phyloP scores from a whole-genome alignment of 2,329 filamentous ascomycete species.

The Aureobasidium sp. region DNA sequence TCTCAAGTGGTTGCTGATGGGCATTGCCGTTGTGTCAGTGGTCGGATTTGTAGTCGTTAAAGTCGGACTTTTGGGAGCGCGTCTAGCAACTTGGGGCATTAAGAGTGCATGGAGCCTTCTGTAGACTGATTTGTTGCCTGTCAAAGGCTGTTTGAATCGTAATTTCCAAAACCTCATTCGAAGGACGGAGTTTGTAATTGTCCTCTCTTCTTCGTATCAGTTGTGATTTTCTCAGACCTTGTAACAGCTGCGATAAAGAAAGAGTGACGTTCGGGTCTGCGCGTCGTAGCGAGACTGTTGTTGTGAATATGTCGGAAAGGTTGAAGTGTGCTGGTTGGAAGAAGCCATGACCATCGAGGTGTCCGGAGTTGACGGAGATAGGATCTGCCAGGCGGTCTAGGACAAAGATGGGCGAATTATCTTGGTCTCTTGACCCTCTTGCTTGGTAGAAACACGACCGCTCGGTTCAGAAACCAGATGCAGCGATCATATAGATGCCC shows the following conservation, averaged over 20 bases:
- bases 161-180: background rate
- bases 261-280: background rate
- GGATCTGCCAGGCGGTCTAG: constrained; percentile 7
- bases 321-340: background rate
- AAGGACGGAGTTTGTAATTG: background rate
- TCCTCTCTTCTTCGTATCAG: background rate
- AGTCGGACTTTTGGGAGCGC: background rate
- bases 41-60: constrained; percentile 22
- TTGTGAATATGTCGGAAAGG: background rate
- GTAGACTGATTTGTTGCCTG: background rate
- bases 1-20: constrained; percentile 40
- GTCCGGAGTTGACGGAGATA: background rate
- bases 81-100: background rate
- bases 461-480: background rate
- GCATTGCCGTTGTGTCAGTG: constrained; percentile 25
- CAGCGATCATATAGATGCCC: constrained; percentile 16
- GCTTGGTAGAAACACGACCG: background rate
- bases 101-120: background rate
- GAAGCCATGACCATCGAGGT: background rate
- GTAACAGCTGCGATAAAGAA: background rate
- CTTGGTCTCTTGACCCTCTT: background rate
- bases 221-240: background rate
- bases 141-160: background rate
- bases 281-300: no score
- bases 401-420: background rate